A percentile compares a stretch with the other conserved stretches of the same genome.
Evolutionary conservation across 768 basidiomycete species (phyloP).

Genomic region (Kwoniella heveanensis): DNA sequence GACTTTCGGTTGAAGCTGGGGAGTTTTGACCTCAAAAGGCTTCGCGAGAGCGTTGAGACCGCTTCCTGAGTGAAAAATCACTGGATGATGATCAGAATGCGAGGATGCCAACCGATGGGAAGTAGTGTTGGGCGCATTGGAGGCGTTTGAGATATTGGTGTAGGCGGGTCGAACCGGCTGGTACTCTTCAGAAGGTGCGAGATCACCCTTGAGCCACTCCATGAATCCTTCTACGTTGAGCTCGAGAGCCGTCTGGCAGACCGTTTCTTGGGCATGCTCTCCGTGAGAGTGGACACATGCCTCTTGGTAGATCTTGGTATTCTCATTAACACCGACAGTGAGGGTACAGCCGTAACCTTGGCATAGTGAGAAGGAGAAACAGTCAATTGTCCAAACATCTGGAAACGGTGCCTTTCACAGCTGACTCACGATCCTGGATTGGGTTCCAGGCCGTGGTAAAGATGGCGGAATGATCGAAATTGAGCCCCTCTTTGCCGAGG

Average conservation of each 20-base stretch:
- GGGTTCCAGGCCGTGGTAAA: slow-evolving; percentile 11
- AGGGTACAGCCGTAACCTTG: slow-evolving; percentile 23
- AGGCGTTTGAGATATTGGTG: not conserved
- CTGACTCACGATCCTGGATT: slow-evolving; percentile 9
- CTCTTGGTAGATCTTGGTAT: slow-evolving; percentile 15
- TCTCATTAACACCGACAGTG: not conserved
- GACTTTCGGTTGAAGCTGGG: too few relatives aligned
- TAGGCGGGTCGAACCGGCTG: not conserved
- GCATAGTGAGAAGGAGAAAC: too few relatives aligned
- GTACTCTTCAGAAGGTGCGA: too few relatives aligned
- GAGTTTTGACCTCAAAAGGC: not conserved
- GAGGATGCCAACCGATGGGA: too few relatives aligned
- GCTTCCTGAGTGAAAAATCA: too few relatives aligned
- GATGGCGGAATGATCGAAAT: not conserved
- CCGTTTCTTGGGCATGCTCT: slow-evolving; percentile 20
- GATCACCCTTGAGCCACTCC: slow-evolving; percentile 21
- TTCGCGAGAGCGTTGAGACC: not conserved
- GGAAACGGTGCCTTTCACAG: too few relatives aligned
- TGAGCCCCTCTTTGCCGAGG: slow-evolving; percentile 5
- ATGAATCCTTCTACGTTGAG: slow-evolving; percentile 27
- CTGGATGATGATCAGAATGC: too few relatives aligned
- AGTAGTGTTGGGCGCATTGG: not conserved
- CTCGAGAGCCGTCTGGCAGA: slow-evolving; percentile 25
- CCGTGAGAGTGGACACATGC: slow-evolving; percentile 1
- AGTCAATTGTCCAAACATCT: not conserved